Evolutionary conservation across 139 green algal genomes (phyloP).

Genomic region (Chlorella sp.): DNA sequence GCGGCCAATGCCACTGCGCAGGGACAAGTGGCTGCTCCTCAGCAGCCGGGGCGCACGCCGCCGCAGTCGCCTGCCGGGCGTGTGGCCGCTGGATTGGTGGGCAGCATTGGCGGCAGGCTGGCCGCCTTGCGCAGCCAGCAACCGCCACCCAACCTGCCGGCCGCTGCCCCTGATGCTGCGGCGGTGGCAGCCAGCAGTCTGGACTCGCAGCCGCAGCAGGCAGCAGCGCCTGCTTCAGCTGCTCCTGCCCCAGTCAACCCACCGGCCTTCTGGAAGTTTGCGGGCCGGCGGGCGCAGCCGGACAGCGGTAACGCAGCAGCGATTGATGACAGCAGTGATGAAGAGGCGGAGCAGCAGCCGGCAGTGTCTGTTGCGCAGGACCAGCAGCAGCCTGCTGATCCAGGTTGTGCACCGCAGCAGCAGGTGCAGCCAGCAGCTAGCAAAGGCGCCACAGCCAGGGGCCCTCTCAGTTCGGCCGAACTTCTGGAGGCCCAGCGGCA

Average conservation of each 20-base stretch:
- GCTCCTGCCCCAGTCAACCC: no score
- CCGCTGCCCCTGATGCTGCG: not conserved
- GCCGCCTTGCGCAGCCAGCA: not conserved
- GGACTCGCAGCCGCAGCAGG: not conserved
- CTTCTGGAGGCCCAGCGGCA: slow-evolving; percentile 45
- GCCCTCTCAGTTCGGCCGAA: not conserved
- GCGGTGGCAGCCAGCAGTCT: not conserved
- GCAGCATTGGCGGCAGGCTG: slow-evolving; percentile 16
- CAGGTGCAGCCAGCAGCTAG: not conserved
- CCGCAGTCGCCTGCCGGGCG: not conserved
- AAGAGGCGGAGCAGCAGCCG: not conserved
- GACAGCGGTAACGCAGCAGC: not conserved
- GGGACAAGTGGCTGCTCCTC: not conserved
- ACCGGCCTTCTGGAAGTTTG: not conserved
- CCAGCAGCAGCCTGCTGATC: not conserved
- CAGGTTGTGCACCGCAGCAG: not conserved
- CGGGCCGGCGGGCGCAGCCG: not conserved
- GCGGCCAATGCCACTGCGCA: not conserved
- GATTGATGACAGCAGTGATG: not conserved
- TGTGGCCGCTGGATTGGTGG: not conserved
- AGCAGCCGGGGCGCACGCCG: not conserved
- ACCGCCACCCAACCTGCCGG: not conserved
- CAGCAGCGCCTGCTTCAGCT: not conserved
- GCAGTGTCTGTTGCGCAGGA: not conserved
- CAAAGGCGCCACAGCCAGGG: not conserved